A percentile compares a stretch with the other conserved stretches of the same genome.
phyloP scores from a whole-genome alignment of 495 filamentous ascomycete genomes.

The Aspergillus asperescens region DNA sequence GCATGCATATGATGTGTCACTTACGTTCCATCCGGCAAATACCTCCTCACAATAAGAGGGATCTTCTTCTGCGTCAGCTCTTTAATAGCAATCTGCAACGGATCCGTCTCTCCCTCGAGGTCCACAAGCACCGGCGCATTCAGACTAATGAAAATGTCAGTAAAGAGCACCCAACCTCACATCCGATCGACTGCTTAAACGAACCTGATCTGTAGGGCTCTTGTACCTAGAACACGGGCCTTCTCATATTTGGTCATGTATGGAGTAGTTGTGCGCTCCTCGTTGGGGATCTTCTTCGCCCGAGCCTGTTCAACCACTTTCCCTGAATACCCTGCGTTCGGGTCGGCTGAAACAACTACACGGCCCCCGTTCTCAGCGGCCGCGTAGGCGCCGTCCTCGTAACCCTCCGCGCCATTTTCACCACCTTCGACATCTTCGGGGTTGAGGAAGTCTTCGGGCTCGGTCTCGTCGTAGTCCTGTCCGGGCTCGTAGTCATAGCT shows the following conservation, averaged over 20 bases:
- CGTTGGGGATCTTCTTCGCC: constrained; percentile 85
- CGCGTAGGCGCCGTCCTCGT: constrained; percentile 49
- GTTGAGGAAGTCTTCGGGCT: constrained; percentile 52
- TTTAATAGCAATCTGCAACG: constrained; percentile 93
- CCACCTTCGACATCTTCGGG: constrained; percentile 39
- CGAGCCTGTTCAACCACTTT: constrained; percentile 59
- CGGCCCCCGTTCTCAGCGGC: constrained; percentile 47
- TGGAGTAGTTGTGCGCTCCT: constrained; percentile 85
- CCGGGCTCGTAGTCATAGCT: constrained; percentile 54
- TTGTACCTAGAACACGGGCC: constrained; percentile 85
- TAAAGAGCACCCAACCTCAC: not conserved
- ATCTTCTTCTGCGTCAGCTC: constrained; percentile 98
- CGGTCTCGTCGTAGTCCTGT: constrained; percentile 62
- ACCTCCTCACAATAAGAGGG: constrained; percentile 86
- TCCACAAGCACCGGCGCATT: constrained; percentile 97
- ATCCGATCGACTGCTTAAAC: constrained; percentile 20
- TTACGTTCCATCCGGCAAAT: constrained; percentile 95
- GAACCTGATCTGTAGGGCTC: constrained; percentile 93
- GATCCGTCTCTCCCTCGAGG: constrained; percentile 95
- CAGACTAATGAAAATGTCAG: constrained; percentile 57
- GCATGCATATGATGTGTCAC: constrained; percentile 25
- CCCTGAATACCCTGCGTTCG: constrained; percentile 54
- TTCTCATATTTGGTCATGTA: constrained; percentile 99
- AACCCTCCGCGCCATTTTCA: constrained; percentile 43
- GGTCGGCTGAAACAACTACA: constrained; percentile 69